These are phyloP conservation scores for Euryodendron excelsum DNA, from an alignment of 148 eudicot species.

Conservation along the genomic window DNA sequence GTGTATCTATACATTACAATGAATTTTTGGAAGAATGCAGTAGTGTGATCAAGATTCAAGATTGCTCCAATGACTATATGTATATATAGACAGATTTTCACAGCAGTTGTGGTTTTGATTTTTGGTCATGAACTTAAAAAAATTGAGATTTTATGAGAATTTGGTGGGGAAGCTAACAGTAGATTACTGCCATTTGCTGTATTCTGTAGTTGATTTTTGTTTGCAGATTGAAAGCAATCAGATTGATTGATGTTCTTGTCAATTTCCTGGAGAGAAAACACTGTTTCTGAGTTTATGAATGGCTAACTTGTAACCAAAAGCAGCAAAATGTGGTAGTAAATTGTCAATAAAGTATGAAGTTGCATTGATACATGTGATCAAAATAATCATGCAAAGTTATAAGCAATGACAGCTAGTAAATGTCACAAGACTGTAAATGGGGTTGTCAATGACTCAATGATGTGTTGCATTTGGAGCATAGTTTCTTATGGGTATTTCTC, in stretches of 20 bases:
- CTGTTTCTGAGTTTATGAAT: not conserved
- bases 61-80: not conserved
- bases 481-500: not conserved
- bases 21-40: conserved; percentile 1
- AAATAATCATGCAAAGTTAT: too few relatives aligned
- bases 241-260: not conserved
- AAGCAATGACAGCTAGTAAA: not conserved
- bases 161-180: not conserved
- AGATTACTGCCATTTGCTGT: not conserved
- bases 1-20: not conserved
- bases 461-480: too few relatives aligned
- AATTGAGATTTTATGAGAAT: not conserved
- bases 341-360: not conserved
- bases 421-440: not conserved
- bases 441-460: not conserved
- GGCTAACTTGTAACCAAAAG: not conserved
- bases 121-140: not conserved
- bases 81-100: not conserved
- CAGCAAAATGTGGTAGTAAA: not conserved
- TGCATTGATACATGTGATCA: not conserved
- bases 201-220: not conserved
- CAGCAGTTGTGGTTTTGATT: not conserved
- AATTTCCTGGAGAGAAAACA: not conserved
- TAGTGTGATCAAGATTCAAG: not conserved
- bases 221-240: not conserved